phyloP scores from a whole-genome alignment of 208 protist genomes.

The Crithidia thermophila region DNA sequence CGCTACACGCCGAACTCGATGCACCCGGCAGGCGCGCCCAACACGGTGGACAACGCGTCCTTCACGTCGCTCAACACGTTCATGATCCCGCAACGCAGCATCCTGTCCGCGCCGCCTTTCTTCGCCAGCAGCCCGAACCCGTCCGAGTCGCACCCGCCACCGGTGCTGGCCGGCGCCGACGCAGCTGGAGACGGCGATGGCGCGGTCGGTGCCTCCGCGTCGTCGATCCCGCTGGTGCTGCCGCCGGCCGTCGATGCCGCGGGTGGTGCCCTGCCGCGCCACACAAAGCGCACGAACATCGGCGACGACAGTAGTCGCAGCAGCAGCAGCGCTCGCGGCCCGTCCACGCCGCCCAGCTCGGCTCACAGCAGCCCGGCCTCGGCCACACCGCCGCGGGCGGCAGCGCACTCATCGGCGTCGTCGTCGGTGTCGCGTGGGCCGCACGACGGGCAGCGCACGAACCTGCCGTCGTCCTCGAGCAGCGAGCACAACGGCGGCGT shows the following conservation, averaged over 20 bases:
- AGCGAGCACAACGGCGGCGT: conserved; percentile 6
- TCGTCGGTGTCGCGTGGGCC: background rate
- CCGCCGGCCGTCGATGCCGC: background rate
- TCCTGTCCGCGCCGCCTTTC: conserved; percentile 29
- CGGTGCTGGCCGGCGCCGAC: conserved; percentile 1
- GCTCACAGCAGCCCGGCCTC: background rate
- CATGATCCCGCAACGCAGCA: conserved; percentile 33
- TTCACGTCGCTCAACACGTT: conserved; percentile 33
- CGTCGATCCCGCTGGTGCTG: background rate
- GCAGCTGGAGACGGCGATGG: background rate
- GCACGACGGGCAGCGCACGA: background rate
- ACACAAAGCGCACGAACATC: no score
- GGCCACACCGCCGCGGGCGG: background rate
- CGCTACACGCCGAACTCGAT: conserved; percentile 2
- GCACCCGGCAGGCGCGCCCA: background rate
- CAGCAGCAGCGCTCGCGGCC: background rate
- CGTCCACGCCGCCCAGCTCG: background rate
- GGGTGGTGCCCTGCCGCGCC: background rate
- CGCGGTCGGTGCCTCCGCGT: background rate
- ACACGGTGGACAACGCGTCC: conserved; percentile 17
- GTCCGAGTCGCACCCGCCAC: conserved; percentile 6
- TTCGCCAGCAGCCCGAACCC: conserved; percentile 6
- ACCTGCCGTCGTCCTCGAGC: conserved; percentile 10
- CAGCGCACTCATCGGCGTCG: background rate
- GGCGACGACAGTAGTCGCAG: background rate